These are phyloP conservation scores for Crotalaria pallida DNA, from an alignment of 306 rosid species.

Conservation along the genomic window DNA sequence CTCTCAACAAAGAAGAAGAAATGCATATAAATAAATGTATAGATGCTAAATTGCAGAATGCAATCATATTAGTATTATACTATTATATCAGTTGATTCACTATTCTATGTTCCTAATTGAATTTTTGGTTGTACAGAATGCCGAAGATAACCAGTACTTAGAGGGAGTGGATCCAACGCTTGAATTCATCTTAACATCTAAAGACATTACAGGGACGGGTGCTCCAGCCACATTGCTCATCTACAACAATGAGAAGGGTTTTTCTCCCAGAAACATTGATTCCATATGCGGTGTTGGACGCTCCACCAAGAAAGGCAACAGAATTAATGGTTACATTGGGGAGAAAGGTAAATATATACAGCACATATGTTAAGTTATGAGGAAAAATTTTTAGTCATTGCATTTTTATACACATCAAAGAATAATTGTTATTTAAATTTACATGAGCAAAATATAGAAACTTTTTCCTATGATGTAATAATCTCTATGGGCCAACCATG, in stretches of 20 bases:
- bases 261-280: constrained; percentile 42
- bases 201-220: constrained; percentile 50
- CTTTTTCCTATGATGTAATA: too few species aligned
- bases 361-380: too few species aligned
- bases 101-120: not conserved
- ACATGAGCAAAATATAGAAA: too few species aligned
- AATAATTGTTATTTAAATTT: too few species aligned
- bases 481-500: too few species aligned
- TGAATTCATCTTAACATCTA: constrained; percentile 44
- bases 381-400: too few species aligned
- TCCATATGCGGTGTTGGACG: constrained; percentile 66
- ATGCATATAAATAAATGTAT: too few species aligned
- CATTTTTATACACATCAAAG: too few species aligned
- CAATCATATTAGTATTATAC: not conserved
- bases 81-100: not conserved
- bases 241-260: constrained; percentile 58
- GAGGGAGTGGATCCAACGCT: constrained; percentile 39
- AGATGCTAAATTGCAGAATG: not conserved
- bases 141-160: constrained; percentile 56
- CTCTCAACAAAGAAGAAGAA: too few species aligned
- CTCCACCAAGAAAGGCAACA: constrained; percentile 56
- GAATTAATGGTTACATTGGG: constrained; percentile 54
- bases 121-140: constrained; percentile 38
- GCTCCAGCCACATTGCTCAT: constrained; percentile 49
- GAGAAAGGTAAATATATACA: constrained; percentile 56